Conservation (phyloP, 202 grass and related monocot genomes). For the Panicum virgatum region DNA sequence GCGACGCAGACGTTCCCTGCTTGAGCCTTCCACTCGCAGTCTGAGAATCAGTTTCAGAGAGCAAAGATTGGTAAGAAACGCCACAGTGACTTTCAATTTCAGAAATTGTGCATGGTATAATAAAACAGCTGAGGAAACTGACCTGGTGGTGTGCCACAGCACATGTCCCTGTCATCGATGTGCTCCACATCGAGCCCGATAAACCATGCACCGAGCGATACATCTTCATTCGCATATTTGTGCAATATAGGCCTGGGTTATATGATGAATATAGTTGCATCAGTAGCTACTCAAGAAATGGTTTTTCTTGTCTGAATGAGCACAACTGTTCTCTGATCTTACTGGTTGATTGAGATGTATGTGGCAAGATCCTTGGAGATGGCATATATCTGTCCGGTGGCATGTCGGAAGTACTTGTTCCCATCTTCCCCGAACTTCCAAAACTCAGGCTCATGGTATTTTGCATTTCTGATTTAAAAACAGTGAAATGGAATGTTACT, state of each 20-base stretch:
- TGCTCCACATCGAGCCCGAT: slow-evolving; percentile 96
- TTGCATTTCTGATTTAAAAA: slow-evolving; percentile 56
- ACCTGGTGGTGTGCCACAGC: slow-evolving; percentile 93
- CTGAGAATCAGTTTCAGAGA: slow-evolving; percentile 46
- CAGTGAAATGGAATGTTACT: slow-evolving; percentile 5
- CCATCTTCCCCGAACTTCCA: slow-evolving; percentile 99
- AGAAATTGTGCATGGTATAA: not conserved
- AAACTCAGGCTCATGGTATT: slow-evolving; percentile 93
- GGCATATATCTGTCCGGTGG: slow-evolving; percentile 89
- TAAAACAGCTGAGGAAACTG: slow-evolving; percentile 27
- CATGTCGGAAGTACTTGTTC: slow-evolving; percentile 96
- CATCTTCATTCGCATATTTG: slow-evolving; percentile 97
- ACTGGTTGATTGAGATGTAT: slow-evolving; percentile 98
- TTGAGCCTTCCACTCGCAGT: slow-evolving; percentile 96
- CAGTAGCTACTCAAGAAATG: slow-evolving; percentile 19
- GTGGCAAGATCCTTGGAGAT: slow-evolving; percentile 97
- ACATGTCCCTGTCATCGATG: slow-evolving; percentile 90
- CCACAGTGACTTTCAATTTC: not conserved
- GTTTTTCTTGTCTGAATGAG: not conserved
- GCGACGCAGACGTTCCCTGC: slow-evolving; percentile 84
- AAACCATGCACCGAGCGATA: slow-evolving; percentile 91
- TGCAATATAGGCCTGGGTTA: slow-evolving; percentile 77
- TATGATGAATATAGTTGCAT: not conserved
- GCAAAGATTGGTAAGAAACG: slow-evolving; percentile 7
- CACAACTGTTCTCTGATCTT: slow-evolving; percentile 7